A percentile compares a stretch with the other conserved stretches of the same genome.
These are phyloP conservation scores for Pseudocercospora ulei DNA, from an alignment of 2,329 filamentous ascomycete species.

Conservation along the genomic window DNA sequence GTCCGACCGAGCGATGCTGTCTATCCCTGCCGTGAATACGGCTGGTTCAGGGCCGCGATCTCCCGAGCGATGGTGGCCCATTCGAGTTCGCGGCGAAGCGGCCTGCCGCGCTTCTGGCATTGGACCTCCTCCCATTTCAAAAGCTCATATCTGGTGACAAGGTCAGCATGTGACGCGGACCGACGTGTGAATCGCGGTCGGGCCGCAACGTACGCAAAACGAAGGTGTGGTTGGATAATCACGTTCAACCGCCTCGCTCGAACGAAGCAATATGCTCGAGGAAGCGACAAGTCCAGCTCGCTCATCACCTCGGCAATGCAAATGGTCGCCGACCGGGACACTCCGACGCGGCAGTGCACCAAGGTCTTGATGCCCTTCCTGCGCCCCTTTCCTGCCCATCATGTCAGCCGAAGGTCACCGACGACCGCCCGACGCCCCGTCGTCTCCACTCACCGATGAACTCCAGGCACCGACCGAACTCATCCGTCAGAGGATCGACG, in stretches of 20 bases:
- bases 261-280: slow-evolving; percentile 91
- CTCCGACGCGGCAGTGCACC: slow-evolving; percentile 91
- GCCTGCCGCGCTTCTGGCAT: slow-evolving; percentile 46
- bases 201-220: slow-evolving; percentile 71
- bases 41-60: slow-evolving; percentile 90
- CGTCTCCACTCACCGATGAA: slow-evolving; percentile 67
- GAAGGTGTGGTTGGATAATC: slow-evolving; percentile 92
- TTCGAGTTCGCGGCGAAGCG: slow-evolving; percentile 68
- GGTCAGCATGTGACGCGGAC: slow-evolving; percentile 12
- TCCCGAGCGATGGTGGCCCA: slow-evolving; percentile 83
- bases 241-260: slow-evolving; percentile 86
- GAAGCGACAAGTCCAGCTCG: slow-evolving; percentile 67
- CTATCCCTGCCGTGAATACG: slow-evolving; percentile 60
- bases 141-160: slow-evolving; percentile 57
- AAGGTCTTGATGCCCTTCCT: slow-evolving; percentile 70
- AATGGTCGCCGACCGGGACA: slow-evolving; percentile 90
- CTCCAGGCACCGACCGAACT: slow-evolving; percentile 74
- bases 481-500: slow-evolving; percentile 77
- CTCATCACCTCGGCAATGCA: slow-evolving; percentile 99
- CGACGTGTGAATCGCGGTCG: no score
- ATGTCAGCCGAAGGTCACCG: not conserved
- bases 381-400: slow-evolving; percentile 62
- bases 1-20: no score
- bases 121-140: slow-evolving; percentile 88
- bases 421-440: not conserved